Evolutionary conservation across 2,329 filamentous ascomycete genomes (phyloP), one percentile per base, ranked within the genome.

Genomic region (Colletotrichum australisinense): DNA sequence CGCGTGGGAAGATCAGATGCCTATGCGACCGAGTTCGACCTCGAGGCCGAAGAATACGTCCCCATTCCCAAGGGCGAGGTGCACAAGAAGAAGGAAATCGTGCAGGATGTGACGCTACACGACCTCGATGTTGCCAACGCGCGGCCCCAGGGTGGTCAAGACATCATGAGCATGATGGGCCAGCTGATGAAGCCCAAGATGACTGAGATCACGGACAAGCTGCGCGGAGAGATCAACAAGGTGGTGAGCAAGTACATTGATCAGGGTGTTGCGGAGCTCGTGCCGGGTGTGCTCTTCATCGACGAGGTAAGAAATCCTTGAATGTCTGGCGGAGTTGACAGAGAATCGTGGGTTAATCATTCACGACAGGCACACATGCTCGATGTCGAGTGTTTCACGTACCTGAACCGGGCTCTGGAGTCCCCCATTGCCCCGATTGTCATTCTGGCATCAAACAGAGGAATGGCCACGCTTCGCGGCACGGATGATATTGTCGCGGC

Each of bases 131-230:
- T 98, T 75, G 97, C 97, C 76, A 99, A 99, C 80, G 94, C 97
- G 16, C 89, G 96, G 79, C 97, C 97, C 5, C 95, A 98, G 86
- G 97, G 97, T 66, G 97, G 97, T 57, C 97, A 99, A 87, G 97
- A 99, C 83, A 97, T 99, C 77, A 98, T 99, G 95, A 98, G 95
- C 87, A 98, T 99, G 97, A 98, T 99, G 96, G 97, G 97, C 79
- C 97, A 99, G 85, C 86, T 99, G 80, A 98, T 98, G 95, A 98
- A 98, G 89, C 97, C 97, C 75, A 97, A 97, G 88, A 98, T 98
- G 92, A 99, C 97, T 6, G 97, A 99, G 83, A 98, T 99, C 80
- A 99, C 97, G 35, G 97, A 99, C 85, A 99, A 99, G 87, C 87
- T 99, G 80, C 91, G 97, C 74, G 88, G 91, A 69, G 97, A 99